These are phyloP conservation scores for Aspergillus ellipticus DNA, from an alignment of 495 filamentous ascomycete genomes.

Conservation along the genomic window DNA sequence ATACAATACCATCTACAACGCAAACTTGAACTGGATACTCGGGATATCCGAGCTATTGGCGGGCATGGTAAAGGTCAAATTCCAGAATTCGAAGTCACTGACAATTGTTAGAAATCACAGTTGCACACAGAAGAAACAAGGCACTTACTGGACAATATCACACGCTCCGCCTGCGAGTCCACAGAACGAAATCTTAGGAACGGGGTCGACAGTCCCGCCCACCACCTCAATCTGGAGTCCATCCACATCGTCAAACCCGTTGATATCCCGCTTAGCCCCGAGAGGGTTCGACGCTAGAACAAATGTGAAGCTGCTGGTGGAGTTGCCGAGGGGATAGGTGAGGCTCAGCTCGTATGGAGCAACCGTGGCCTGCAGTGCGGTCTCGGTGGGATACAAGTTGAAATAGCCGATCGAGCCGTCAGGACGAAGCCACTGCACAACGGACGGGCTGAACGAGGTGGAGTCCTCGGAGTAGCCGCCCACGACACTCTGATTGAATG, in stretches of 20 bases:
- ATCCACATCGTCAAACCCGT: constrained; percentile 3
- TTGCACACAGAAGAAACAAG: not conserved
- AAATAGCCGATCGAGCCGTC: constrained; percentile 21
- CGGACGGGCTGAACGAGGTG: constrained; percentile 33
- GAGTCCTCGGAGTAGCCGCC: constrained; percentile 33
- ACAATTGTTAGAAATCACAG: not conserved
- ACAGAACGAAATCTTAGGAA: constrained; percentile 7
- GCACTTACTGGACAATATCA: constrained; percentile 9
- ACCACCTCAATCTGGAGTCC: constrained; percentile 1
- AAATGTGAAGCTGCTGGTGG: constrained; percentile 7
- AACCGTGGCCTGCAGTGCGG: constrained; percentile 28
- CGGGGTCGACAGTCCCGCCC: not conserved
- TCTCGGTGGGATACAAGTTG: constrained; percentile 28
- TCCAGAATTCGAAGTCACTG: constrained; percentile 15
- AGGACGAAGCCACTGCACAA: constrained; percentile 31
- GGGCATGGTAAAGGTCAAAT: constrained; percentile 11
- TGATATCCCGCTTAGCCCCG: not conserved
- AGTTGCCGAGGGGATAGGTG: constrained; percentile 26
- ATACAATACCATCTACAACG: constrained; percentile 28
- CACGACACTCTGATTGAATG: constrained; percentile 32
- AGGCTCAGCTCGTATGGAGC: constrained; percentile 26
- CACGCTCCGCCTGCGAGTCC: constrained; percentile 6
- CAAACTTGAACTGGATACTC: constrained; percentile 5
- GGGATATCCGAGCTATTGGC: not conserved
- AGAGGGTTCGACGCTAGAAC: constrained; percentile 6